These are phyloP conservation scores for Starmerella kuoi DNA, from an alignment of 805 yeast genomes.

Conservation along the genomic window DNA sequence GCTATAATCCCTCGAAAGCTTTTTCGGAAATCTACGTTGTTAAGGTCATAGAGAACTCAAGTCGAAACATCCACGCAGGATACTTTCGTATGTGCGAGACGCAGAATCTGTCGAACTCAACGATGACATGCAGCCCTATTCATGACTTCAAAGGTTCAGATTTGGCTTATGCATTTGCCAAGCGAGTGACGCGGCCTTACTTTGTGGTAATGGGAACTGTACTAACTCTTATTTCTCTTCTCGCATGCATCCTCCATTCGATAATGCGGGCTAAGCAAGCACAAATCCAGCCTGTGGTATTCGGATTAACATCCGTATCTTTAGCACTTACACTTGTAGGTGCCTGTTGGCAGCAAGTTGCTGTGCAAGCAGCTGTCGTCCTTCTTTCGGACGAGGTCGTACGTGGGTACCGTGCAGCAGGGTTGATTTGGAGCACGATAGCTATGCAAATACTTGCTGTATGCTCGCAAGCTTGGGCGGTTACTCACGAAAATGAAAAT, in stretches of 20 bases:
- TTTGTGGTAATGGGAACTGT: constrained; percentile 11
- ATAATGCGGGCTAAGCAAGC: neutral
- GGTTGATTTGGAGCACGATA: constrained; percentile 17
- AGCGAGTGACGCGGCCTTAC: constrained; percentile 18
- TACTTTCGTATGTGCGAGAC: constrained; percentile 12
- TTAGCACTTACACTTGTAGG: constrained; percentile 10
- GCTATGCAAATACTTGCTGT: constrained; percentile 7
- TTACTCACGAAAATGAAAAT: no score
- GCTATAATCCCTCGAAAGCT: constrained; percentile 2
- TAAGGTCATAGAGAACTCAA: constrained; percentile 1
- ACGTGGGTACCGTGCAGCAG: constrained; percentile 19
- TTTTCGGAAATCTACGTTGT: constrained; percentile 13
- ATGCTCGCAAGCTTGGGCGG: no score
- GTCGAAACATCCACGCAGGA: constrained; percentile 5
- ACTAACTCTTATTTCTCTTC: constrained; percentile 1
- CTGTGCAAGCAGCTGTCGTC: constrained; percentile 17
- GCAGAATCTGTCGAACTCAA: neutral
- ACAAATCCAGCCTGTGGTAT: neutral
- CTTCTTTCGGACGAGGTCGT: constrained; percentile 8
- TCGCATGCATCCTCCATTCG: neutral
- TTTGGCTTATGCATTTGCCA: constrained; percentile 10
- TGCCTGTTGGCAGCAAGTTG: constrained; percentile 22
- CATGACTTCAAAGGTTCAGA: constrained; percentile 2
- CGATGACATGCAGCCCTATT: neutral
- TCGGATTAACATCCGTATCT: constrained; percentile 1